Conservation (phyloP, 805 yeast genomes). For the Brettanomyces sp. region DNA sequence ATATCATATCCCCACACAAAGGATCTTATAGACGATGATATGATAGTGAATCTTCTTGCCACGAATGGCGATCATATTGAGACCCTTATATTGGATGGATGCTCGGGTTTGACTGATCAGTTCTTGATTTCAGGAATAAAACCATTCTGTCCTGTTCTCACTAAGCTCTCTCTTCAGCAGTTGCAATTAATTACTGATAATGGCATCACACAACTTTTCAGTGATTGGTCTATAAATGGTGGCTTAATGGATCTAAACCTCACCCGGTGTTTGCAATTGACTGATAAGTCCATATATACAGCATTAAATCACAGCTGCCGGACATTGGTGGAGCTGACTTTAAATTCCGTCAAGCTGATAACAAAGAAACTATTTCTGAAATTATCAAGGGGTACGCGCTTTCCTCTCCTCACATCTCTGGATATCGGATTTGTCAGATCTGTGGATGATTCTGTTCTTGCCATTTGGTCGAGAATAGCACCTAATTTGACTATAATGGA, state of each 20-base stretch:
- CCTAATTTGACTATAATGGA: conserved; percentile 58
- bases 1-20: conserved; percentile 61
- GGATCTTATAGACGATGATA: conserved; percentile 59
- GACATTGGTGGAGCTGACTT: conserved; percentile 57
- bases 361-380: conserved; percentile 41
- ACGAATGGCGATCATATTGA: conserved; percentile 53
- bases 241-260: conserved; percentile 56
- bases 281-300: conserved; percentile 53
- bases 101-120: conserved; percentile 61
- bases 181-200: conserved; percentile 63
- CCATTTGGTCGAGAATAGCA: conserved; percentile 47
- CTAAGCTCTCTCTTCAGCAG: conserved; percentile 46
- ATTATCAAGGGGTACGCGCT: conserved; percentile 30
- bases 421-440: conserved; percentile 77
- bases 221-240: conserved; percentile 42
- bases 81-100: conserved; percentile 60
- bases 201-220: conserved; percentile 52
- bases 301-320: conserved; percentile 52
- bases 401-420: conserved; percentile 56
- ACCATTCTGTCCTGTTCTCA: conserved; percentile 47
- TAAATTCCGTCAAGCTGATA: conserved; percentile 64
- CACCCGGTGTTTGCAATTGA: conserved; percentile 55
- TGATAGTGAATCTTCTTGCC: conserved; percentile 50
- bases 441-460: conserved; percentile 62
- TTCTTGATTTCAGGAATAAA: conserved; percentile 47